These are phyloP conservation scores for Cicer arietinum DNA, from an alignment of 306 rosid species.

Conservation along the genomic window DNA sequence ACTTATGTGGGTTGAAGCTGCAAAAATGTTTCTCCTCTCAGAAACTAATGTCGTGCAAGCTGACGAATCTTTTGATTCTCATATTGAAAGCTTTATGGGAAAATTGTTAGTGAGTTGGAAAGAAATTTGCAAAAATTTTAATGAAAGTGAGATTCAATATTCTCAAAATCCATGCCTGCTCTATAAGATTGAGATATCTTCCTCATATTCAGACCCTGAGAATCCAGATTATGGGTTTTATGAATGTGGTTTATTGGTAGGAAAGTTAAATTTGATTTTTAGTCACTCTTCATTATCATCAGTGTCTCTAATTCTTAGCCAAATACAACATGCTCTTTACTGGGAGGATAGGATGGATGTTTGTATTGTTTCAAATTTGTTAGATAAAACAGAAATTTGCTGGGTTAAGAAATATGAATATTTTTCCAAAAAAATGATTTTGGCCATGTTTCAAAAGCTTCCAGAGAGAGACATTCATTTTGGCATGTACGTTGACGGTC, in stretches of 20 bases:
- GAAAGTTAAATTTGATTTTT: conserved; percentile 74
- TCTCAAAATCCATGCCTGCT: conserved; percentile 75
- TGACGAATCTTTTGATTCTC: conserved; percentile 56
- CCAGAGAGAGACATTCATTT: conserved; percentile 71
- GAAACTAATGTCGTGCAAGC: conserved; percentile 48
- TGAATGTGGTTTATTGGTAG: conserved; percentile 73
- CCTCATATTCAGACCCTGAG: conserved; percentile 51
- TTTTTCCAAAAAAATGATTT: conserved; percentile 54
- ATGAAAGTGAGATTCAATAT: conserved; percentile 59
- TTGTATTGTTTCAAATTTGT: conserved; percentile 40
- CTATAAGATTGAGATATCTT: conserved; percentile 59
- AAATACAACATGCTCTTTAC: conserved; percentile 57
- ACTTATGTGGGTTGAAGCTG: conserved; percentile 73
- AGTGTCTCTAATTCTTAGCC: conserved; percentile 63
- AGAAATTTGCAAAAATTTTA: conserved; percentile 56
- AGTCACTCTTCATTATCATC: conserved; percentile 66
- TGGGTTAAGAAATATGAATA: conserved; percentile 50
- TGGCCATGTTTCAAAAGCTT: conserved; percentile 62
- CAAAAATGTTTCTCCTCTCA: conserved; percentile 53
- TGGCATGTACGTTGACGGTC: conserved; percentile 76
- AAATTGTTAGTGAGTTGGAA: conserved; percentile 68
- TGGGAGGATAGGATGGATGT: conserved; percentile 51
- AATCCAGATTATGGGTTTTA: conserved; percentile 57
- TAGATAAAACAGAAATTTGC: conserved; percentile 46
- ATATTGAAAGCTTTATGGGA: conserved; percentile 54